Conservation (phyloP, 1,284 basidiomycete genomes). For the Moniliophthora roreri region DNA sequence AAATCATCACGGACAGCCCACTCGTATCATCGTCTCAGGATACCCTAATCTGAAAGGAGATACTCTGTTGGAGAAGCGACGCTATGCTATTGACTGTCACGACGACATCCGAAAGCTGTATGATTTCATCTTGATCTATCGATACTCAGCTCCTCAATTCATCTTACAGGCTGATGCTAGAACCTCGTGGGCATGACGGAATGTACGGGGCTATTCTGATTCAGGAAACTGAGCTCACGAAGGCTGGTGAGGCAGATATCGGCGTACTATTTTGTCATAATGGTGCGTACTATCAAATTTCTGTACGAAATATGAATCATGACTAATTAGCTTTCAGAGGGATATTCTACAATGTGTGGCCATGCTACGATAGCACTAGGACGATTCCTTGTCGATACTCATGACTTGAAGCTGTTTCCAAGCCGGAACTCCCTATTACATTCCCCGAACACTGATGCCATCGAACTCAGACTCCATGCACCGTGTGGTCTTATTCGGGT, state of each 20-base stretch:
- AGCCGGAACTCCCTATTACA: conserved; percentile 28
- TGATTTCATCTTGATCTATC: background rate
- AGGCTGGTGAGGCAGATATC: conserved; percentile 36
- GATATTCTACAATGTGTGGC: conserved; percentile 48
- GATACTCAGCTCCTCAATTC: background rate
- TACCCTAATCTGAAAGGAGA: conserved; percentile 31
- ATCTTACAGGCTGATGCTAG: conserved; percentile 33
- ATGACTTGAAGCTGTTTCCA: conserved; percentile 32
- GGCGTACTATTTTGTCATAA: conserved; percentile 49
- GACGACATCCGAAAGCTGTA: conserved; percentile 32
- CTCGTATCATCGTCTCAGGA: conserved; percentile 36
- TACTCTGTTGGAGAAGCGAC: conserved; percentile 35
- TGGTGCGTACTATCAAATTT: conserved; percentile 22
- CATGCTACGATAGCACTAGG: conserved; percentile 47
- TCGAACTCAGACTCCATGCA: conserved; percentile 33
- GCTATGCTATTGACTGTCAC: conserved; percentile 26
- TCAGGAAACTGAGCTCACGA: conserved; percentile 36
- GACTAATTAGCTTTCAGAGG: conserved; percentile 30
- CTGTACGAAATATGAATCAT: background rate
- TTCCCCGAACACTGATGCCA: conserved; percentile 21
- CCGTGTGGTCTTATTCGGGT: conserved; percentile 39
- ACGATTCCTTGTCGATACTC: conserved; percentile 39
- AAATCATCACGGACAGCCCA: conserved; percentile 27
- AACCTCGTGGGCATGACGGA: conserved; percentile 43
- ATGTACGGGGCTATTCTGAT: conserved; percentile 48